phyloP scores from a whole-genome alignment of 768 basidiomycete species.

The Rhizopogon vinicolor region DNA sequence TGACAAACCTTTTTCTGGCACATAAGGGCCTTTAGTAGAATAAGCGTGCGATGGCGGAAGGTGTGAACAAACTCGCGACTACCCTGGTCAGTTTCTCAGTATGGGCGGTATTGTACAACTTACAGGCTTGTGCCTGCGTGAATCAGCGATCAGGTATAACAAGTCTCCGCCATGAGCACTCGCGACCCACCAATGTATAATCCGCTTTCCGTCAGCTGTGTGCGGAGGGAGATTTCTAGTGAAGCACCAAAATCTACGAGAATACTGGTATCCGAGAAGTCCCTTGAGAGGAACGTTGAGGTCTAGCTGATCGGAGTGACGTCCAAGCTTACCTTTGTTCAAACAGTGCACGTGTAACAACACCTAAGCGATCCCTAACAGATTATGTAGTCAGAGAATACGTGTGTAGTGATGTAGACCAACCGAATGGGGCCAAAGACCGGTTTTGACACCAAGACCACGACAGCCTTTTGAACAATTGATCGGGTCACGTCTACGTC shows the following conservation, averaged over 20 bases:
- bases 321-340: conserved; percentile 56
- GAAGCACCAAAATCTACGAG: conserved; percentile 83
- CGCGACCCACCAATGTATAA: conserved; percentile 85
- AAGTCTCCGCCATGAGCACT: neutral
- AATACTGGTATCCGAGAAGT: conserved; percentile 85
- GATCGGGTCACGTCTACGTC: conserved; percentile 87
- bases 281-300: conserved; percentile 35
- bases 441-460: conserved; percentile 86
- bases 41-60: conserved; percentile 87
- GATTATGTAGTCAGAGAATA: conserved; percentile 2
- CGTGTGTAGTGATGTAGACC: conserved; percentile 2
- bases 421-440: conserved; percentile 93
- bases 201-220: conserved; percentile 86
- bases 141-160: conserved; percentile 5
- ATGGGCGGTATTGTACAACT: conserved; percentile 28
- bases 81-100: neutral
- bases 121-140: conserved; percentile 67
- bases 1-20: conserved; percentile 79
- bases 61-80: conserved; percentile 88
- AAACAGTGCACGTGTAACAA: conserved; percentile 90
- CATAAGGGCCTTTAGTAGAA: conserved; percentile 93
- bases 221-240: conserved; percentile 68
- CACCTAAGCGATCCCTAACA: conserved; percentile 82
- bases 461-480: conserved; percentile 96
- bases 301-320: neutral